Percentiles rank a stretch among this genome's conserved stretches.
Evolutionary conservation across 1,284 basidiomycete genomes (phyloP).

Genomic region (Trichosporon sp.): DNA sequence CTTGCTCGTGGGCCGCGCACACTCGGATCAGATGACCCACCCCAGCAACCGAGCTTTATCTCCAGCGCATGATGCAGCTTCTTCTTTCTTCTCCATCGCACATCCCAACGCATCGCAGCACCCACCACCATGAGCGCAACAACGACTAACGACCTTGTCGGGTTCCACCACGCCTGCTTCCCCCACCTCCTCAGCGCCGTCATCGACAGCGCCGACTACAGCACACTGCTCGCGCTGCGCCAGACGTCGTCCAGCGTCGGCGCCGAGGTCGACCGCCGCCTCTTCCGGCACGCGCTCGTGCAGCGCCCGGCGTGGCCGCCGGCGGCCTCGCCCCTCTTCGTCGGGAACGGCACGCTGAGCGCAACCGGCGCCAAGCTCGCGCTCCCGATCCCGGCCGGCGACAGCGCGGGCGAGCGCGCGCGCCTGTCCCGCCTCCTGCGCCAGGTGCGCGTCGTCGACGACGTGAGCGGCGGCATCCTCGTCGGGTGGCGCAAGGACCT

Average conservation of each 20-base stretch:
- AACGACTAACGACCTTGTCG: not conserved
- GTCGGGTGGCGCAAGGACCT: not conserved
- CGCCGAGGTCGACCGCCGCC: not conserved
- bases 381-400: not conserved
- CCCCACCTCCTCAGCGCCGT: not conserved
- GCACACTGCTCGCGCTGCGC: not conserved
- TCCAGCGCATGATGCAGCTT: no score
- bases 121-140: not conserved
- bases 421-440: not conserved
- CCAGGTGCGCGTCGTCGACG: not conserved
- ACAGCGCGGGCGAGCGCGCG: not conserved
- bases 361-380: not conserved
- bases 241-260: not conserved
- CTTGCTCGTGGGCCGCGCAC: not conserved
- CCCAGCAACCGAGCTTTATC: not conserved
- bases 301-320: not conserved
- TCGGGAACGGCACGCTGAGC: not conserved
- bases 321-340: not conserved
- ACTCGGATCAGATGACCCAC: not conserved
- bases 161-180: not conserved
- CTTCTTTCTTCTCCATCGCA: no score
- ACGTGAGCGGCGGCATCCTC: not conserved
- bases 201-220: not conserved
- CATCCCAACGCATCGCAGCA: not conserved
- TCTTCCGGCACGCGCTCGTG: not conserved